Evolutionary conservation across 1,284 basidiomycete genomes (phyloP).

Genomic region (Boletus hoseneyae): DNA sequence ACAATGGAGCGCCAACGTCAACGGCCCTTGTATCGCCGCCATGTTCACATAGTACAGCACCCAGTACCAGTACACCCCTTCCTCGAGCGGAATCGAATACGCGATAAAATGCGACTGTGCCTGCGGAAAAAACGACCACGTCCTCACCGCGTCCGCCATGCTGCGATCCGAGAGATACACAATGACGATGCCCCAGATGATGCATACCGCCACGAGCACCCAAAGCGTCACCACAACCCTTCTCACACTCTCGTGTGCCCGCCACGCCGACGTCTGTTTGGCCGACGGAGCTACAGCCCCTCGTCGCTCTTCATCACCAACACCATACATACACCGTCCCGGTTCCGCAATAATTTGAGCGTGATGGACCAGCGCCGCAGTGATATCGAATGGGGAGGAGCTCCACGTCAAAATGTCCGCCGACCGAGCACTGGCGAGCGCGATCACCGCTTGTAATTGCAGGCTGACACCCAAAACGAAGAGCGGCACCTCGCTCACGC

Average conservation of each 20-base stretch:
- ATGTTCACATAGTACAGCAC: slow-evolving; percentile 27
- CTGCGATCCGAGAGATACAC: slow-evolving; percentile 12
- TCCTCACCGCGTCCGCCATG: slow-evolving; percentile 7
- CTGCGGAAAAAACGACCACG: slow-evolving; percentile 31
- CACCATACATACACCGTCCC: slow-evolving; percentile 24
- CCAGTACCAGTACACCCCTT: slow-evolving; percentile 25
- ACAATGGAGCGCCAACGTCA: slow-evolving; percentile 32
- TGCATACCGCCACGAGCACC: slow-evolving; percentile 19
- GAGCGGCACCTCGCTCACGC: slow-evolving; percentile 27
- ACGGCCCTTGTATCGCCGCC: slow-evolving; percentile 26
- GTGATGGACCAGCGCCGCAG: slow-evolving; percentile 31
- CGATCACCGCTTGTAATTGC: slow-evolving; percentile 22
- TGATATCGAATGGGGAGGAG: slow-evolving; percentile 32
- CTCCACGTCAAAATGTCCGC: slow-evolving; percentile 32
- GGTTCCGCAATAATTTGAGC: slow-evolving; percentile 17
- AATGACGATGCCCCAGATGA: slow-evolving; percentile 25
- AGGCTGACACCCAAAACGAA: slow-evolving; percentile 27
- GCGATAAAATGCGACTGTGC: slow-evolving; percentile 21
- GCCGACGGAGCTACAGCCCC: slow-evolving; percentile 18
- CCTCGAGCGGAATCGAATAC: slow-evolving; percentile 23
- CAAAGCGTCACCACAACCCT: slow-evolving; percentile 23
- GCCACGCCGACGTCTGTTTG: slow-evolving; percentile 30
- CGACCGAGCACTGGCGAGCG: slow-evolving; percentile 18
- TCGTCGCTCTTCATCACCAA: slow-evolving; percentile 6
- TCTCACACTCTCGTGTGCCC: slow-evolving; percentile 20